Evolutionary conservation across 108 stramenopile genomes (phyloP).

Genomic region (Cyclotella choctawhatcheeana): DNA sequence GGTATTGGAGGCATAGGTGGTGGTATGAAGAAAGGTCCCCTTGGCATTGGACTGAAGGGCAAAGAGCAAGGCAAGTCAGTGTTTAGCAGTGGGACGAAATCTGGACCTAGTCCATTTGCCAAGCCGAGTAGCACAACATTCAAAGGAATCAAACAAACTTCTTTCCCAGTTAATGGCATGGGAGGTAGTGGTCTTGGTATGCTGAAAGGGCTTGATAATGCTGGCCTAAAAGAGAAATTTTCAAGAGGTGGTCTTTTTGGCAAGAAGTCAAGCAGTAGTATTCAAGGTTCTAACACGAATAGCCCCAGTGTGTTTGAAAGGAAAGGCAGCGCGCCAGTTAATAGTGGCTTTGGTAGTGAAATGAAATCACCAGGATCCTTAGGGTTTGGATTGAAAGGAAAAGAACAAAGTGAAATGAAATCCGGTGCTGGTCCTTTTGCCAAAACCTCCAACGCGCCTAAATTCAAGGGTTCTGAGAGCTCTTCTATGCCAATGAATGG

Average conservation of each 20-base stretch:
- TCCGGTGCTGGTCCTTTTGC: no score
- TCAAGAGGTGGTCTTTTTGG: no score
- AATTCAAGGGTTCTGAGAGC: no score
- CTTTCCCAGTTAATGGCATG: no score
- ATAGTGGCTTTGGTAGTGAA: not conserved
- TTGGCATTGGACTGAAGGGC: not conserved
- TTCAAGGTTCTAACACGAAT: no score
- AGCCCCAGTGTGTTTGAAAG: no score
- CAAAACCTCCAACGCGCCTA: no score
- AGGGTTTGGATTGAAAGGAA: not conserved
- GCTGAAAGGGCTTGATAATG: not conserved
- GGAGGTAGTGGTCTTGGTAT: slow-evolving; percentile 2
- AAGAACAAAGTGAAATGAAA: no score
- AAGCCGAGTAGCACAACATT: not conserved
- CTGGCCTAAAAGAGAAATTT: not conserved
- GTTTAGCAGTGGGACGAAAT: not conserved
- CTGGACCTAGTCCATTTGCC: not conserved
- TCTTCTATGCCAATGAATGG: no score
- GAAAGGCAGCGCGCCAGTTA: not conserved
- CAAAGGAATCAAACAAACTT: no score
- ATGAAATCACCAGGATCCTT: not conserved
- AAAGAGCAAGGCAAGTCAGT: not conserved
- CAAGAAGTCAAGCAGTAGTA: no score
- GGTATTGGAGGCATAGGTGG: not conserved
- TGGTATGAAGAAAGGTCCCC: not conserved